Conservation (phyloP, 1,284 basidiomycete genomes). For the Coriolopsis trogii region DNA sequence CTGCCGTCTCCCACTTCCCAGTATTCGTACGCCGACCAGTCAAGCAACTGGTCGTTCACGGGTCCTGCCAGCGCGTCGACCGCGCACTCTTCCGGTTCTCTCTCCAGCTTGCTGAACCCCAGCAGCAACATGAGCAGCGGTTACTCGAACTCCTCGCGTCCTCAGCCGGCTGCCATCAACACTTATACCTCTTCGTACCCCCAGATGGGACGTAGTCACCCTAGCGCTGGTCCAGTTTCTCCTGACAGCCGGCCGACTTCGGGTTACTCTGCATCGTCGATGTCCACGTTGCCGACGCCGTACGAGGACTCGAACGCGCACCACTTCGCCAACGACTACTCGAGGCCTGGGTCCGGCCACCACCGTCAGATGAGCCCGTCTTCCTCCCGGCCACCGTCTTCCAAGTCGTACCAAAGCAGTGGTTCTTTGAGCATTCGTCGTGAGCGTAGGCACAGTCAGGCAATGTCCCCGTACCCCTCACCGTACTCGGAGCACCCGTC, state of each 20-base stretch:
- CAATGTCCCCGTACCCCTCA: conserved; percentile 80
- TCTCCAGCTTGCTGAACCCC: conserved; percentile 81
- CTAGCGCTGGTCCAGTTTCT: conserved; percentile 71
- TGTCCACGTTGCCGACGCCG: conserved; percentile 59
- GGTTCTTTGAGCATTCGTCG: conserved; percentile 68
- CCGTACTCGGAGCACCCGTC: conserved; percentile 66
- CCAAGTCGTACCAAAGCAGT: conserved; percentile 53
- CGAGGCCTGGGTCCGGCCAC: conserved; percentile 71
- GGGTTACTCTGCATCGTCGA: conserved; percentile 80
- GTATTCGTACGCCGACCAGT: conserved; percentile 59
- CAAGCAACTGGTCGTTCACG: conserved; percentile 63
- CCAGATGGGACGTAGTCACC: conserved; percentile 60
- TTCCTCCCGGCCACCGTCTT: conserved; percentile 60
- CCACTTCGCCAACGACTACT: conserved; percentile 57
- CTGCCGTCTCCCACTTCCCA: conserved; percentile 50
- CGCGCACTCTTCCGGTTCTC: conserved; percentile 63
- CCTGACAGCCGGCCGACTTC: conserved; percentile 83
- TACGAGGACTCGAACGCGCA: conserved; percentile 60
- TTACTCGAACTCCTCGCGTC: conserved; percentile 40
- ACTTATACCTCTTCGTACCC: conserved; percentile 67
- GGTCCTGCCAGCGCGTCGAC: conserved; percentile 53
- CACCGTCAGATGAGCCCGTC: conserved; percentile 48
- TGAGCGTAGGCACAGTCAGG: conserved; percentile 76
- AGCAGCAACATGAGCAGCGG: conserved; percentile 59
- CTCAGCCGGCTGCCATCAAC: conserved; percentile 59